A percentile compares a stretch with the other conserved stretches of the same genome.
Evolutionary conservation across 805 yeast species (phyloP).

Genomic region (Starmerella scarabaei): DNA sequence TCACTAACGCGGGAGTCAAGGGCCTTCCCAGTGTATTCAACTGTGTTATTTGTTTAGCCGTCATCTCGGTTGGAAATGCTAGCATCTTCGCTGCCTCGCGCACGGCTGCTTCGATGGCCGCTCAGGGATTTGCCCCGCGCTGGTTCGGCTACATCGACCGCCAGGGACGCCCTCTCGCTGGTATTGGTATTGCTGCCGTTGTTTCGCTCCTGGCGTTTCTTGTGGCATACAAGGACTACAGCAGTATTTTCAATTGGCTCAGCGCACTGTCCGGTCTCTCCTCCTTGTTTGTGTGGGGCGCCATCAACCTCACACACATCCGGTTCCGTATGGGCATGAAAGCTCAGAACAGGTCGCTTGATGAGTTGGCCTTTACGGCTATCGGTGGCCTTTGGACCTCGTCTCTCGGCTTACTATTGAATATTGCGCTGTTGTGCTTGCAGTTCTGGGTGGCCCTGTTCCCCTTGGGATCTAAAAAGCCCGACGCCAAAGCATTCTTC

Average conservation of each 20-base stretch:
- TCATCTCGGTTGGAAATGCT: constrained; percentile 61
- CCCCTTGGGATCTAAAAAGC: constrained; percentile 38
- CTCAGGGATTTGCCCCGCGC: constrained; percentile 50
- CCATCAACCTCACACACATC: constrained; percentile 46
- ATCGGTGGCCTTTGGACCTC: constrained; percentile 50
- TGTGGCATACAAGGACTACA: constrained; percentile 40
- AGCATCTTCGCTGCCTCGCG: constrained; percentile 60
- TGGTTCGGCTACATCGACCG: constrained; percentile 57
- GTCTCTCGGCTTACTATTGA: constrained; percentile 39
- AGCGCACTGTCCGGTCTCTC: constrained; percentile 52
- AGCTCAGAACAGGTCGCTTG: constrained; percentile 47
- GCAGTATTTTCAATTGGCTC: constrained; percentile 50
- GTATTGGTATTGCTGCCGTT: constrained; percentile 37
- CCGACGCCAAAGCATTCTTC: constrained; percentile 47
- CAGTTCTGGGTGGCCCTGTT: constrained; percentile 66
- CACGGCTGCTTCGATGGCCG: constrained; percentile 54
- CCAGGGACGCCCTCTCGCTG: constrained; percentile 56
- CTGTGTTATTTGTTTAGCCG: constrained; percentile 55
- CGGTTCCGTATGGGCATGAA: constrained; percentile 51
- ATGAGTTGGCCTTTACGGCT: constrained; percentile 51
- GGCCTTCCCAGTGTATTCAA: constrained; percentile 61
- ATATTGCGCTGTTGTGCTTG: constrained; percentile 41
- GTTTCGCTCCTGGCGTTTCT: constrained; percentile 50
- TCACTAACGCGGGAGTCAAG: constrained; percentile 48
- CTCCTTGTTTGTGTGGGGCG: constrained; percentile 50